Conservation (phyloP, 129 eudicot genomes). For the Solidago caesia region DNA sequence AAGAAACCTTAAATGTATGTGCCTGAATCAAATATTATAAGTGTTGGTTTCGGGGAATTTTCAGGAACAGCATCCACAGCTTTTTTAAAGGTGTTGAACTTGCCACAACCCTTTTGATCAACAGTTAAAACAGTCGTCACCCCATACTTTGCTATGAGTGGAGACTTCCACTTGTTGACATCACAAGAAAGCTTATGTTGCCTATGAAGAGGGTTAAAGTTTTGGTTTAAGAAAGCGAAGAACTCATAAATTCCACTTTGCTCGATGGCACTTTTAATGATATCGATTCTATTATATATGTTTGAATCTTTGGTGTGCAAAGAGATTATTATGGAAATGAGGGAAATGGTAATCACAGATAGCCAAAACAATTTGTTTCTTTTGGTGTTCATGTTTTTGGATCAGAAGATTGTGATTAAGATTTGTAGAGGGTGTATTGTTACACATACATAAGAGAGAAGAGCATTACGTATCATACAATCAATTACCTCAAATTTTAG, state of each 20-base stretch:
- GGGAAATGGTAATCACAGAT: conserved; percentile 41
- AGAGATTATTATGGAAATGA: conserved; percentile 44
- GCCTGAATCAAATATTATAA: conserved; percentile 67
- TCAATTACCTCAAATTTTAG: no score
- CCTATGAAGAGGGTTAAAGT: conserved; percentile 15
- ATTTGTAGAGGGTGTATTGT: conserved; percentile 6
- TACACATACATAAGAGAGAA: neutral
- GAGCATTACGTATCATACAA: neutral
- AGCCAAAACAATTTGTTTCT: conserved; percentile 46
- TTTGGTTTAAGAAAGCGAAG: conserved; percentile 8
- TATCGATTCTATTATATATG: neutral
- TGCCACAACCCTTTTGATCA: conserved; percentile 63
- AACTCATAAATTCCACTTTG: conserved; percentile 37
- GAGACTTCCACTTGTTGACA: conserved; percentile 53
- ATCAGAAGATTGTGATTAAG: conserved; percentile 15
- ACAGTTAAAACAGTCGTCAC: conserved; percentile 60
- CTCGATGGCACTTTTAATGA: no score
- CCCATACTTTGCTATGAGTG: conserved; percentile 41
- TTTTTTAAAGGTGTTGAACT: conserved; percentile 64
- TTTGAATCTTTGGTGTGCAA: conserved; percentile 26
- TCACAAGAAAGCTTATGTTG: conserved; percentile 33
- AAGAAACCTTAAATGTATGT: conserved; percentile 49
- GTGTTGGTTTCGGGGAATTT: conserved; percentile 44
- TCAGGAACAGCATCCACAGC: conserved; percentile 78
- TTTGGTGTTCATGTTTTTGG: conserved; percentile 51